Base-by-base conservation (phyloP, 129 eudicot genomes). In the Flaveria robusta region DNA sequence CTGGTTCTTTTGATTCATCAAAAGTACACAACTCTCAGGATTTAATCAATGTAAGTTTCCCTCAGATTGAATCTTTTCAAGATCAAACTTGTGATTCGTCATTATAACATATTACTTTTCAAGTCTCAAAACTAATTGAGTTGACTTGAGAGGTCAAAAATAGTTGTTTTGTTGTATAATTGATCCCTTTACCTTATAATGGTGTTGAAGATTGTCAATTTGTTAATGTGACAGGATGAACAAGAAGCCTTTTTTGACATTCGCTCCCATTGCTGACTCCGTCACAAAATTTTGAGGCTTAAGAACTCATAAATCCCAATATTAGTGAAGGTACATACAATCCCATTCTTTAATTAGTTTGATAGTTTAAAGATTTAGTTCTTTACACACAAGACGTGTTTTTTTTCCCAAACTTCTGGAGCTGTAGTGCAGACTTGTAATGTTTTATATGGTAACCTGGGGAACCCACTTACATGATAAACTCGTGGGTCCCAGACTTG, bases 31-130 rank as follows among this genome's bases (percentile, higher is more conserved):
- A 78, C 24, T 49, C 85, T 82, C 81, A 71, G 63, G 84, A 80
- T 70, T 74, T 79, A 47, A 78, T 78, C 41, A 68, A n/a, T 64
- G 96, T 86, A 77, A 86, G 96, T 78, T 34, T 18, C 10, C 41
- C 22, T 11, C 43, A 9, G 27, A 45, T 20, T 39, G 14, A 29
- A 29, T 43, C 75, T 54, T 29, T 15, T 29, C 62, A 62, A 24
- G 19, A 68, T 68, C 22, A 19, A 20, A 5, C 50, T 68, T 43
- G 8, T 70, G 10, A 16, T n/a, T n/a, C 5, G 3, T 70, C 9
- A 22, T 39, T 23, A 71, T 23, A 15, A 37, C n/a, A 43, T 27
- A 12, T 50, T 4, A 27, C 23, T 29, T 71, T n/a, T 1, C n/a
- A 49, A 27, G 5, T 72, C 22, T 5, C 7, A 72, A 71, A 18